Conservation (phyloP, 495 filamentous ascomycete genomes). For the Xylona heveae region DNA sequence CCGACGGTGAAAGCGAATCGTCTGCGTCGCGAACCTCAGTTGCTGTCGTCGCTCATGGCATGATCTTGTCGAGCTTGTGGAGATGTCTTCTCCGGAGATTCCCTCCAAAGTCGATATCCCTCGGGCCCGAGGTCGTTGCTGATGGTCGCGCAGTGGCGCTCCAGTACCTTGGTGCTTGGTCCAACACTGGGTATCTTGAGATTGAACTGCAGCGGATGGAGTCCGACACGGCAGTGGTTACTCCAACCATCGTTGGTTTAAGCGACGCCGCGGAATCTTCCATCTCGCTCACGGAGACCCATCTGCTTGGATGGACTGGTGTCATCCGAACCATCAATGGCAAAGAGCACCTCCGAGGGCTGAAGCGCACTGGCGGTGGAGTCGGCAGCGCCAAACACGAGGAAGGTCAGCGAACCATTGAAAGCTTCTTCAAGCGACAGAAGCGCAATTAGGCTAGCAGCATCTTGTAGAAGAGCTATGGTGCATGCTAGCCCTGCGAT, state of each 20-base stretch:
- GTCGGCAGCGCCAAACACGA: slow-evolving; percentile 59
- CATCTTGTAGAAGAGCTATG: slow-evolving; percentile 1
- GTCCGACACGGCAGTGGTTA: not conserved
- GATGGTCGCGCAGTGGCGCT: slow-evolving; percentile 9
- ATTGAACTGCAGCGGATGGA: slow-evolving; percentile 16
- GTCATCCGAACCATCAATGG: slow-evolving; percentile 35
- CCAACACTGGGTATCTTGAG: slow-evolving; percentile 42
- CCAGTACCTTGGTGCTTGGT: slow-evolving; percentile 33
- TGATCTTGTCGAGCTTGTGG: slow-evolving; percentile 51
- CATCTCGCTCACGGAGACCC: not conserved
- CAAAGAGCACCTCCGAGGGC: slow-evolving; percentile 41
- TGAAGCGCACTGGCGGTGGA: slow-evolving; percentile 57
- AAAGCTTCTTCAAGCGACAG: slow-evolving; percentile 53
- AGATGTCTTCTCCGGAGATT: slow-evolving; percentile 33
- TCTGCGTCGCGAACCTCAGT: slow-evolving; percentile 17
- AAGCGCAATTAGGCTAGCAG: slow-evolving; percentile 10
- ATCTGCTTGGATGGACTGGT: slow-evolving; percentile 12
- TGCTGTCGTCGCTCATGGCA: slow-evolving; percentile 59
- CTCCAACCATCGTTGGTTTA: slow-evolving; percentile 3
- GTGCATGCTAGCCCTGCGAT: slow-evolving; percentile 7
- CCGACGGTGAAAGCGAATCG: slow-evolving; percentile 6
- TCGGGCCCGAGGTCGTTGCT: slow-evolving; percentile 12
- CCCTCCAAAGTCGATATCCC: slow-evolving; percentile 17
- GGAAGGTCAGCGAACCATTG: slow-evolving; percentile 44
- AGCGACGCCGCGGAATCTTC: slow-evolving; percentile 1